Evolutionary conservation across 139 green algal species (phyloP), one percentile per base, ranked within the genome.

Genomic region (Haematococcus lacustris): DNA sequence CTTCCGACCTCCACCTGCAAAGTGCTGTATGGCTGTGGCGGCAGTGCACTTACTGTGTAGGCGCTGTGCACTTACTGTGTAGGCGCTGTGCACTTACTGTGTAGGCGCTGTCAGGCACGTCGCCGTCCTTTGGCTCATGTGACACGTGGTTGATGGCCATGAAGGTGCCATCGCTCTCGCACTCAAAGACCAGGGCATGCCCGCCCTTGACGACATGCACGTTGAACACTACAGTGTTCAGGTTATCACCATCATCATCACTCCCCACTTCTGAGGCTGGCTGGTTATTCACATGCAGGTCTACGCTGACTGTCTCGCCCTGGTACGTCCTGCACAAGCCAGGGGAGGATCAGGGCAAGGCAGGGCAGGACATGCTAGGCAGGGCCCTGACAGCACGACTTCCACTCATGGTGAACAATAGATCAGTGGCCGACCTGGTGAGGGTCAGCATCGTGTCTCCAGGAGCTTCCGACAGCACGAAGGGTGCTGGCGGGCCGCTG

Each of bases 161-260:
- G 53, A 80, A 87, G 17, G 77, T 81, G 39, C 81, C 81, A 50
- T 87, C 81, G 5, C 68, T 81, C 41, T 78, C 65, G 61, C 81
- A 87, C 72, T 87, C 81, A 73, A 84, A 82, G 63, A 87, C 78
- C 34, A 87, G 75, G 9, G 75, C 61, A 2, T 38, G 26, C 1
- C 13, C 23, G 5, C 37, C 53, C 68, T 75, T 80, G 47, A 25
- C 68, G 35, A 80, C 59, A 37, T 65, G 71, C 23, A 74, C 69
- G 38, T 80, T 80, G 74, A 80, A 80, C 28, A 69, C 35, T 2
- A 80, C 74, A 50, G 50, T 76, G 68, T 23, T 76, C 37, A 80
- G 74, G 33, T 37, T 28, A 59, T 80, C 74, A 7, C 63, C 70
- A 32, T 70, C 70, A 6, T 71, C 66, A 43, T 7, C 64, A 43